Percentiles rank a stretch among this genome's conserved stretches.
Conservation (phyloP, 495 filamentous ascomycete genomes). For the Trichoderma gamsii region DNA sequence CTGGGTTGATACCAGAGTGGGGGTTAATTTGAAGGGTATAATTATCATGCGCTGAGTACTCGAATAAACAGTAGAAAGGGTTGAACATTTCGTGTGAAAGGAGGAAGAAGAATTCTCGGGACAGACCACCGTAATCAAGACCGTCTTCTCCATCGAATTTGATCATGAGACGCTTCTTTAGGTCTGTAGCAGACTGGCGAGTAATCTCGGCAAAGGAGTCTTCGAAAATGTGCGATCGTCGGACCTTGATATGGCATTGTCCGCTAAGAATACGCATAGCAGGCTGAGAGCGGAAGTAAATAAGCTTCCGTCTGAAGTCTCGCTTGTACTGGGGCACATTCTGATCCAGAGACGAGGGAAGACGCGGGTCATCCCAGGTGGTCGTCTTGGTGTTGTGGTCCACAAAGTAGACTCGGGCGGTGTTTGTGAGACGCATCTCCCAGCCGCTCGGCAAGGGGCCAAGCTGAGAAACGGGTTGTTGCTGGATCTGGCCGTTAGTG, state of each 20-base stretch:
- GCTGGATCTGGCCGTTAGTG: constrained; percentile 82
- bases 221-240: constrained; percentile 94
- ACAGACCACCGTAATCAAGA: constrained; percentile 95
- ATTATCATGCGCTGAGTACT: constrained; percentile 99
- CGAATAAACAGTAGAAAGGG: constrained; percentile 99
- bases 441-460: constrained; percentile 96
- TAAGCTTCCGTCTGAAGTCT: constrained; percentile 94
- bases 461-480: constrained; percentile 94
- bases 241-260: constrained; percentile 96
- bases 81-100: constrained; percentile 99
- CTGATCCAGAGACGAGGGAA: constrained; percentile 94
- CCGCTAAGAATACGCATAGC: constrained; percentile 91
- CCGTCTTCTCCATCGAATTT: constrained; percentile 99
- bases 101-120: constrained; percentile 99
- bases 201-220: constrained; percentile 98
- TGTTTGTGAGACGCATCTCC: constrained; percentile 99
- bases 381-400: constrained; percentile 99
- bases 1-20: constrained; percentile 97
- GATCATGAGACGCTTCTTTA: constrained; percentile 98
- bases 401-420: constrained; percentile 95
- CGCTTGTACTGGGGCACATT: constrained; percentile 99
- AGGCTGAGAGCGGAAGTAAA: constrained; percentile 98
- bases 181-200: constrained; percentile 87
- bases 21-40: constrained; percentile 99
- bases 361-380: constrained; percentile 96